Percentiles rank a stretch among this genome's conserved stretches.
Evolutionary conservation across 306 rosid species (phyloP).

Genomic region (Sicyos edulis): DNA sequence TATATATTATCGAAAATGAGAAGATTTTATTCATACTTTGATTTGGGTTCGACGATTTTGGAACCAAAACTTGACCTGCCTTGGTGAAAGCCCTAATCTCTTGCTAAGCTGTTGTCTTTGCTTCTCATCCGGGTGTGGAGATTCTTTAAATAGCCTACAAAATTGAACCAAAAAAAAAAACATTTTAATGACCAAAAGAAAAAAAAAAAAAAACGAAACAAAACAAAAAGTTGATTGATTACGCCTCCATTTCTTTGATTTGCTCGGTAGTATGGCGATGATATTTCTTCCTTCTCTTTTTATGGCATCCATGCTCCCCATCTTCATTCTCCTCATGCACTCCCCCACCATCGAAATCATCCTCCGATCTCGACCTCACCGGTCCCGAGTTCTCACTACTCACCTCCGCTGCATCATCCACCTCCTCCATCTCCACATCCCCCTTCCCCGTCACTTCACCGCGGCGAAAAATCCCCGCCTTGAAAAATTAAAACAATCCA

Average conservation of each 20-base stretch:
- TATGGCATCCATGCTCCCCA: constrained; percentile 38
- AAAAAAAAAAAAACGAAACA: background rate
- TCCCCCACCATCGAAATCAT: constrained; percentile 63
- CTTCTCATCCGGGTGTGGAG: constrained; percentile 98
- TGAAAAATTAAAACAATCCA: background rate
- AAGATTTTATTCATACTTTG: constrained; percentile 38
- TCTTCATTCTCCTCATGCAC: constrained; percentile 47
- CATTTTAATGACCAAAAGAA: background rate
- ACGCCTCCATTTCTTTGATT: constrained; percentile 98
- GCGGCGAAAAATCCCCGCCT: constrained; percentile 93
- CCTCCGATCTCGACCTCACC: constrained; percentile 80
- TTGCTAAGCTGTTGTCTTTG: constrained; percentile 95
- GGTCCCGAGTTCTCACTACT: constrained; percentile 90
- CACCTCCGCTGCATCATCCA: constrained; percentile 62
- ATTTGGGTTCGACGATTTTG: constrained; percentile 98
- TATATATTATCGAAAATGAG: background rate
- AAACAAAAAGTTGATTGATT: background rate
- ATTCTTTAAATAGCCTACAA: constrained; percentile 83
- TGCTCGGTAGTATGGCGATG: constrained; percentile 87
- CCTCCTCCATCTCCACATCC: constrained; percentile 67
- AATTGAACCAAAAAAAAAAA: background rate
- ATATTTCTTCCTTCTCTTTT: constrained; percentile 86
- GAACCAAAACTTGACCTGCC: constrained; percentile 99
- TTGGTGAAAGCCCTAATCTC: constrained; percentile 82
- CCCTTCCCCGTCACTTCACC: constrained; percentile 33